Evolutionary conservation across 106 monocot genomes (phyloP), one percentile per base, ranked within the genome.

Genomic region (Dendrobium officinale): DNA sequence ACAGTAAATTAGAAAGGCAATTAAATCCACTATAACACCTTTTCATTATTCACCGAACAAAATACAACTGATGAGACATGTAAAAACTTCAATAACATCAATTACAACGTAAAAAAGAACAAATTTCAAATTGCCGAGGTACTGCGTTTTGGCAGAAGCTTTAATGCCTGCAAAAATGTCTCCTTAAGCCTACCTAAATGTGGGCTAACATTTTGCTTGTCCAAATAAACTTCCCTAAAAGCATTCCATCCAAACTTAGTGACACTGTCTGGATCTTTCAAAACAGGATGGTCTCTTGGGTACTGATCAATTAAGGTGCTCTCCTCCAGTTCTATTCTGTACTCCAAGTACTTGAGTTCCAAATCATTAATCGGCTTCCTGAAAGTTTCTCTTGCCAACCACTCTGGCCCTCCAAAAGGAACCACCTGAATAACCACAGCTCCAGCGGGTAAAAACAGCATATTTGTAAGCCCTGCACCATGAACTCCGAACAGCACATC

Each of bases 401-500:
- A 86, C 40, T 86, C 87, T 41, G 91, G 73, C 15, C 85, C 83
- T 1, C 93, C 93, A 16, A 86, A 72, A 4, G 93, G 93, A 0
- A 91, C 85, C 17, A 94, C 77, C 55, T 91, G 91, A 16, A 93
- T 84, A 42, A 95, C 82, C 79, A 92, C 92, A 0, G 92, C 95
- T 0, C 84, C 85, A 7, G 79, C 76, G 0, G 95, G 92, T 55
- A 95, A 81, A 85, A 88, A 95, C 74, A 95, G 78, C 88, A 95
- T 87, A 83, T 95, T 92, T 17, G 95, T 92, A 19, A 95, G 88
- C 73, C 92, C 95, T 0, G 92, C 88, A 3, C 92, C 95, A 47
- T 92, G 88, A 4, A 88, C 92, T 13, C 90, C 95, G 2, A 95
- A 13, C 90, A 92, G 78, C 55, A 95, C 95, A 74, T 95, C 95